Percentiles rank a stretch among this genome's conserved stretches.
Conservation (phyloP, 2,329 filamentous ascomycete genomes). For the Fusarium tanahbumbuense region DNA sequence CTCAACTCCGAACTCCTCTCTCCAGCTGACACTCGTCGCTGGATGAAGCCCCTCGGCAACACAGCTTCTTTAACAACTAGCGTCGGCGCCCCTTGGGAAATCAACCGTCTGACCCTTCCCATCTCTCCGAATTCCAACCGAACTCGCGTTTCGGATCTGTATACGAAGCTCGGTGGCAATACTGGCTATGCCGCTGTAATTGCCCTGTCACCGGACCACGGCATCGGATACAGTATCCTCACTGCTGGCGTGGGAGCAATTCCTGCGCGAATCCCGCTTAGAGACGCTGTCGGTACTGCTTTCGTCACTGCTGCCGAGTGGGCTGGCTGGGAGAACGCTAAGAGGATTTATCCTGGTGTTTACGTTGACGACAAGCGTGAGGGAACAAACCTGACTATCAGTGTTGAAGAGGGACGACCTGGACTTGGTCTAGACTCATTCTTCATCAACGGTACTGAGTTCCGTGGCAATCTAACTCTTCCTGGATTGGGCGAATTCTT, state of each 20-base stretch:
- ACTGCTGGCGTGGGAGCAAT: constrained; percentile 41
- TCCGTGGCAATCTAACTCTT: neutral
- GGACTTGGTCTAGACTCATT: constrained; percentile 19
- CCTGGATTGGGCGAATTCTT: neutral
- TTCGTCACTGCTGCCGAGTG: constrained; percentile 39
- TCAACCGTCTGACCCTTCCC: constrained; percentile 30
- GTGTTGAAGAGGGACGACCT: constrained; percentile 25
- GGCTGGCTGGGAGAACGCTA: constrained; percentile 36
- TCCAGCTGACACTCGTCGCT: constrained; percentile 3
- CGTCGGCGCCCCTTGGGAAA: constrained; percentile 42
- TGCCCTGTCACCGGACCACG: constrained; percentile 33
- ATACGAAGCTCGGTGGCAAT: constrained; percentile 32
- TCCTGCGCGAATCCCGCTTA: constrained; percentile 27
- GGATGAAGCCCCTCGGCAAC: constrained; percentile 40
- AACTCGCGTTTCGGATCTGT: constrained; percentile 35
- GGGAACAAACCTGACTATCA: constrained; percentile 35
- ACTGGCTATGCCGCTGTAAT: constrained; percentile 19
- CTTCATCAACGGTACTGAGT: neutral
- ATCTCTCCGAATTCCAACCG: constrained; percentile 39
- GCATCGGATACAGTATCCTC: constrained; percentile 44
- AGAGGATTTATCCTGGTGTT: constrained; percentile 27
- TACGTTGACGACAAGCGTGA: constrained; percentile 14
- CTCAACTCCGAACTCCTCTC: constrained; percentile 35
- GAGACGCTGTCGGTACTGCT: constrained; percentile 25
- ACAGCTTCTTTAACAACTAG: constrained; percentile 33